Evolutionary conservation across 1,284 basidiomycete genomes (phyloP), one percentile per base, ranked within the genome.

Genomic region (Laetiporus sulphureus): DNA sequence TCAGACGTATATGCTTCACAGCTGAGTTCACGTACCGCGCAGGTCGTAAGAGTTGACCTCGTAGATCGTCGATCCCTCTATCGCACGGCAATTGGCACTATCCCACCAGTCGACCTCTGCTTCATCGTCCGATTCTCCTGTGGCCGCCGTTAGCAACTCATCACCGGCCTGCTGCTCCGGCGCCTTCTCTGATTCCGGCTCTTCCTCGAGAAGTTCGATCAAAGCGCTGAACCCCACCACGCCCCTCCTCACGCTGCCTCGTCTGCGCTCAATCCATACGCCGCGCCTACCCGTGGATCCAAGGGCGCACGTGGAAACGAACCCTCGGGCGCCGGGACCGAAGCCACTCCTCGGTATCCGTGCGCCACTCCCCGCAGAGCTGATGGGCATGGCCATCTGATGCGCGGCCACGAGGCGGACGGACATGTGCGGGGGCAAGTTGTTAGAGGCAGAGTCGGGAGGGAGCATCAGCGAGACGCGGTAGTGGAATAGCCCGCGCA

Each of bases 401-500:
- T 64, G 61, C 15, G 54, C 56, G 3, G 59, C 61, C 8, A 66
- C 44, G 0, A 67, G 54, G 10, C 47, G 44, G 10, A 68, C 59
- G 4, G 52, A 48, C 19, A 69, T 54, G 16, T 57, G 47, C 1
- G 55, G 56, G 37, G 22, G 57, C 48, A 19, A 18, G 37, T 16
- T 5, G 42, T 21, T 13, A 13, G 11, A 7, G 3, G 15, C 5
- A 32, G 6, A 4, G 35, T 12, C 36, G 12, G 21, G 12, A 1
- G 42, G 52, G 19, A 56, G 47, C 3, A 31, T 38, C 5, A 54
- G 24, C n/a, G 40, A 51, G 16, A 74, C 61, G 13, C 54, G 42
- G 47, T 68, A 78, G 44, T 71, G 68, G 50, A 69, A 77, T 18
- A 77, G 62, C 0, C 77, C 77, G 50, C 68, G 67, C 15, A 74